phyloP scores from a whole-genome alignment of 2,329 filamentous ascomycete species.

The Cadophora malorum region DNA sequence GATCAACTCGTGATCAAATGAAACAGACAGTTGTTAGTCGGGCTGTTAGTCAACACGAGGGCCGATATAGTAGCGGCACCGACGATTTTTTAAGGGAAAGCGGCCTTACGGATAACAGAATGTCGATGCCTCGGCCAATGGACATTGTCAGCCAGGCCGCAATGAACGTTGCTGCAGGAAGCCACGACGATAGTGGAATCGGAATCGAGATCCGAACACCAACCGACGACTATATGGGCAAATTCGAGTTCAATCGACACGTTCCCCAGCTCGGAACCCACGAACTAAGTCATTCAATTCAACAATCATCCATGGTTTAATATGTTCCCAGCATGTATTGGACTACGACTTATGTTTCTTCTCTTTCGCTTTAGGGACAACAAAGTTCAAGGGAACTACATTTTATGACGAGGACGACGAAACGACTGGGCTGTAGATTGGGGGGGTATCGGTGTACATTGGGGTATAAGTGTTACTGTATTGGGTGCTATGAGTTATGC shows the following conservation, averaged over 20 bases:
- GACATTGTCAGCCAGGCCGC: constrained; percentile 52
- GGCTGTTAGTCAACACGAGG: constrained; percentile 39
- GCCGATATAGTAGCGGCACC: constrained; percentile 43
- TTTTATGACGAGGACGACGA: constrained; percentile 38
- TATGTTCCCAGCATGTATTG: constrained; percentile 11
- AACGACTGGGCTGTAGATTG: constrained; percentile 38
- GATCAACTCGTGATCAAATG: constrained; percentile 41
- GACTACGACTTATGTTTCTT: constrained; percentile 25
- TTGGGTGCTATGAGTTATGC: constrained; percentile 17
- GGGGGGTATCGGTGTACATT: constrained; percentile 34
- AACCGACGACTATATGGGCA: constrained; percentile 69
- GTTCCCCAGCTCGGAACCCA: constrained; percentile 36
- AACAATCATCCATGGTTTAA: constrained; percentile 34
- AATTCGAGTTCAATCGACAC: constrained; percentile 55
- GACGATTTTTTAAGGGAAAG: constrained; percentile 43
- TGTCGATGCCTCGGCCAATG: constrained; percentile 42
- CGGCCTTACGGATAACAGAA: constrained; percentile 32
- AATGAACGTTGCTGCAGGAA: constrained; percentile 53
- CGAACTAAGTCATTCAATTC: constrained; percentile 33
- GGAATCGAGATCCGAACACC: constrained; percentile 75
- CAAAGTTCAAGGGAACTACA: constrained; percentile 32
- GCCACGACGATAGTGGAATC: constrained; percentile 76
- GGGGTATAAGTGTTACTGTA: constrained; percentile 29
- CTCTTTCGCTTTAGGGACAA: constrained; percentile 32
- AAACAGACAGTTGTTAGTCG: constrained; percentile 33